Conservation (phyloP, 2,329 filamentous ascomycete species). For the Neopestalotiopsis rosae region DNA sequence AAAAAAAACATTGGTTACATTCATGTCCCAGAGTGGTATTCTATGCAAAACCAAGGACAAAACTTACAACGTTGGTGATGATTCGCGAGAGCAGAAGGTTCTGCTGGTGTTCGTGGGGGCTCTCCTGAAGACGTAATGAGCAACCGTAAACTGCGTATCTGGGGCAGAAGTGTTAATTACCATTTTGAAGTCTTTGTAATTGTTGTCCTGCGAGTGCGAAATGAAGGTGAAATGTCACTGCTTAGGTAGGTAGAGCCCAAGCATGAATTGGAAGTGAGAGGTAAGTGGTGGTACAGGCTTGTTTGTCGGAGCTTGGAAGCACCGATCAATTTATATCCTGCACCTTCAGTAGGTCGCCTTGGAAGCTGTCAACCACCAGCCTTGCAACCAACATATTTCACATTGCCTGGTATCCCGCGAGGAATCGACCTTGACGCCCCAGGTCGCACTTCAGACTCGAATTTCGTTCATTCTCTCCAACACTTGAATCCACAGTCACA, state of each 20-base stretch:
- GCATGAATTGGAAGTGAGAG: neutral
- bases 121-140: constrained; percentile 67
- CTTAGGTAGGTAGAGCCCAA: neutral
- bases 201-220: neutral
- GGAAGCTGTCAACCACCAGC: neutral
- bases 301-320: constrained; percentile 10
- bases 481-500: neutral
- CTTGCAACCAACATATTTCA: neutral
- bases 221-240: neutral
- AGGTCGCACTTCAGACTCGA: neutral
- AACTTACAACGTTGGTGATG: constrained; percentile 91
- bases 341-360: neutral
- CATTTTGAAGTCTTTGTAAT: neutral
- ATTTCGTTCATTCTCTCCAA: neutral
- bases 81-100: constrained; percentile 91
- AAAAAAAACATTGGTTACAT: neutral
- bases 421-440: neutral
- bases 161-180: neutral
- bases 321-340: constrained; percentile 9
- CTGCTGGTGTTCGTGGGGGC: constrained; percentile 97
- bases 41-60: neutral
- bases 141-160: neutral
- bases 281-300: neutral
- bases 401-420: neutral
- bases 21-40: neutral